These are phyloP conservation scores for Cupressus sempervirens DNA, from an alignment of 75 land plant species.

Conservation along the genomic window DNA sequence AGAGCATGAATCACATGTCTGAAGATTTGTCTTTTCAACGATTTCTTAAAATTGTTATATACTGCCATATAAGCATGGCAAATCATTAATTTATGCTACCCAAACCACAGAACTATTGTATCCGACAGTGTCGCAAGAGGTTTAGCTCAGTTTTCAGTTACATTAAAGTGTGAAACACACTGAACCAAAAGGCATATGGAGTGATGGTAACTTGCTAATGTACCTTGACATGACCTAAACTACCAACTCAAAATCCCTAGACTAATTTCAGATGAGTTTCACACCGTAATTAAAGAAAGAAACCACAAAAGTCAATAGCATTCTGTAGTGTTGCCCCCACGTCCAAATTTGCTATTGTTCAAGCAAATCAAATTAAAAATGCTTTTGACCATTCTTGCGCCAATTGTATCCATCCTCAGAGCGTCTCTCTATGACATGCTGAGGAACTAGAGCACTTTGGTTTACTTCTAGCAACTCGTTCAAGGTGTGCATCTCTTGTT, in stretches of 20 bases:
- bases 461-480: conserved; percentile 9
- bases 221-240: not conserved
- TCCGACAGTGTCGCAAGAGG: not conserved
- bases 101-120: not conserved
- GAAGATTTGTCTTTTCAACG: too few species aligned
- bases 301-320: not conserved
- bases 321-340: not conserved
- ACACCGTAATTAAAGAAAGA: not conserved
- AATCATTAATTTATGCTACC: not conserved
- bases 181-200: not conserved
- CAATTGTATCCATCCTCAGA: conserved; percentile 71
- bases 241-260: not conserved
- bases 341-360: too few species aligned
- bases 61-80: too few species aligned
- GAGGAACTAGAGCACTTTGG: not conserved
- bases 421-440: conserved; percentile 24
- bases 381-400: conserved; percentile 75
- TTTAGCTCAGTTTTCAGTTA: not conserved
- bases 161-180: not conserved
- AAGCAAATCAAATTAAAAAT: too few species aligned
- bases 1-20: too few species aligned
- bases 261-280: not conserved
- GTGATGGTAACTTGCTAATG: not conserved
- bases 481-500: not conserved
- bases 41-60: too few species aligned